phyloP scores from a whole-genome alignment of 2,329 filamentous ascomycete genomes.

The Xylariaceae sp. region DNA sequence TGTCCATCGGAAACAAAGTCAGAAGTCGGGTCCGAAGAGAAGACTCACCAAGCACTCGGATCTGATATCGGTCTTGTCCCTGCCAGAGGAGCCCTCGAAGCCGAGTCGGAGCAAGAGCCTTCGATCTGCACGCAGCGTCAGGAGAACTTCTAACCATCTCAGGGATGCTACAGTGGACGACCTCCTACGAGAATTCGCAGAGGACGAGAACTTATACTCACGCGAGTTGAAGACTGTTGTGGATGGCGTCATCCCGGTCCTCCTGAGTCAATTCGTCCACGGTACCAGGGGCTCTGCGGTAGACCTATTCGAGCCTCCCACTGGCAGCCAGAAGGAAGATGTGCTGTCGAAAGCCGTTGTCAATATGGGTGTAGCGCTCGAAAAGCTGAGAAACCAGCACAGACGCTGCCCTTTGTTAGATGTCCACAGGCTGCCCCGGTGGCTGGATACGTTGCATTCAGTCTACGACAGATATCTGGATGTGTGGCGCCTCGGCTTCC shows the following conservation, averaged over 20 bases:
- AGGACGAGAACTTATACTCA: conserved; percentile 82
- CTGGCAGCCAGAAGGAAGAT: conserved; percentile 45
- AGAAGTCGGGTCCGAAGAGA: conserved; percentile 55
- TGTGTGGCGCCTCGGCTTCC: conserved; percentile 87
- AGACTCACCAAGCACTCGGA: conserved; percentile 88
- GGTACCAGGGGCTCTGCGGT: conserved; percentile 56
- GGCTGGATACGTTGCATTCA: conserved; percentile 71
- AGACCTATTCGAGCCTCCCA: conserved; percentile 57
- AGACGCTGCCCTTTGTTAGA: conserved; percentile 70
- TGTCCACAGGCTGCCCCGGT: conserved; percentile 63
- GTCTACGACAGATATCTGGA: conserved; percentile 81
- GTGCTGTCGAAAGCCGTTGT: conserved; percentile 78
- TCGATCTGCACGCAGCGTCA: conserved; percentile 69
- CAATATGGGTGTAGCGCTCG: conserved; percentile 84
- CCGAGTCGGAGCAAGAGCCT: conserved; percentile 60
- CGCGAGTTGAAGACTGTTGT: conserved; percentile 88
- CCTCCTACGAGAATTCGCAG: conserved; percentile 69
- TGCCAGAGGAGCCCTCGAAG: conserved; percentile 50
- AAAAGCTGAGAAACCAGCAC: conserved; percentile 75
- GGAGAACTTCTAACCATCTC: conserved; percentile 60
- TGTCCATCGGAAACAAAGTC: conserved; percentile 38
- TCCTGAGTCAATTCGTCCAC: conserved; percentile 77
- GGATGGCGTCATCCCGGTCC: conserved; percentile 88
- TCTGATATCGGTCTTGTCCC: conserved; percentile 82
- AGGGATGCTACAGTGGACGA: conserved; percentile 65